Evolutionary conservation across 2,329 filamentous ascomycete species (phyloP).

Genomic region (Epichloe scottii): DNA sequence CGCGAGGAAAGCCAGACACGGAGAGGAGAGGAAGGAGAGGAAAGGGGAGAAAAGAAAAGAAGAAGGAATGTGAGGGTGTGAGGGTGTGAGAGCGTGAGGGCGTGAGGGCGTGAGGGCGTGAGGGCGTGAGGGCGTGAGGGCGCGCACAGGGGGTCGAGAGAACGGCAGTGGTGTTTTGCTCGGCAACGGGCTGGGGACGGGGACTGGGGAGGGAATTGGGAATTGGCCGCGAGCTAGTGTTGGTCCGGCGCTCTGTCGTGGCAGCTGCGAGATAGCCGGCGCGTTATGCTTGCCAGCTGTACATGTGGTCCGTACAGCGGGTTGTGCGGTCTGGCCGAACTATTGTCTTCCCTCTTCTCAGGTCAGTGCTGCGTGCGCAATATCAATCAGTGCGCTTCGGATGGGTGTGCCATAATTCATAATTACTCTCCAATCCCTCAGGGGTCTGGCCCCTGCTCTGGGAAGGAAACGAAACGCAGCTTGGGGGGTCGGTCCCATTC

Average conservation of each 20-base stretch:
- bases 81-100: background rate
- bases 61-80: background rate
- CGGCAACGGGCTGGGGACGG: background rate
- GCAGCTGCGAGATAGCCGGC: background rate
- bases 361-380: background rate
- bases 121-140: background rate
- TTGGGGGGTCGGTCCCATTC: background rate
- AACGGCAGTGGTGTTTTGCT: conserved; percentile 3
- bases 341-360: too few species aligned
- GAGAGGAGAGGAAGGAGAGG: background rate
- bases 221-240: too few species aligned
- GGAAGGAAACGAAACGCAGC: background rate
- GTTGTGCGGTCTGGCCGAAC: too few species aligned
- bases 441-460: background rate
- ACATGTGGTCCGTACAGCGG: too few species aligned
- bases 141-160: background rate
- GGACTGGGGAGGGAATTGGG: too few species aligned
- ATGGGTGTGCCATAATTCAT: background rate
- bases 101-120: background rate
- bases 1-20: conserved; percentile 1
- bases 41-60: background rate
- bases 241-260: background rate
- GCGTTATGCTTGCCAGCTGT: background rate
- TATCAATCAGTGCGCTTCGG: background rate
- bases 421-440: background rate